phyloP scores from a whole-genome alignment of 139 green algal genomes.

The Pleodorina starrii region DNA sequence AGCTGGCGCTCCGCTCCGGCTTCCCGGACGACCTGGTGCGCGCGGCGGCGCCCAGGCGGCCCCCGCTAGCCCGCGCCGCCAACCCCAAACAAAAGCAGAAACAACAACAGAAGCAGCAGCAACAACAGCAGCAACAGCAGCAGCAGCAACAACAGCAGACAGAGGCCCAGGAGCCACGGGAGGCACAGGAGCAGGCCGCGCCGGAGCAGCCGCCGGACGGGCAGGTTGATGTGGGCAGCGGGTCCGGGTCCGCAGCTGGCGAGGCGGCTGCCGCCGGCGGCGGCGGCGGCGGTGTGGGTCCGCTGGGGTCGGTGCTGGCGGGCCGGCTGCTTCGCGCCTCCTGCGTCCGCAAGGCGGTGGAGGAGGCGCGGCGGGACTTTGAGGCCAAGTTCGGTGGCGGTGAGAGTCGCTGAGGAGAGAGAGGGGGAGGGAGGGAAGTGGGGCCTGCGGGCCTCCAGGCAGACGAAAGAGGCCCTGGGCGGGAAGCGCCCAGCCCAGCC shows the following conservation, averaged over 20 bases:
- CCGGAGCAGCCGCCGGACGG: no score
- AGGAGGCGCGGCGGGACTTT: constrained; percentile 46
- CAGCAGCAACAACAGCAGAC: background rate
- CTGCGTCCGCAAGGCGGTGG: constrained; percentile 57
- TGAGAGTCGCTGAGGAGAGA: background rate
- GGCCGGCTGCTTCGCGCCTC: constrained; percentile 54
- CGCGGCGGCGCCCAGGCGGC: background rate
- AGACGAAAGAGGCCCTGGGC: background rate
- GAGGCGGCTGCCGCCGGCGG: background rate
- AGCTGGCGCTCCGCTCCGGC: constrained; percentile 11
- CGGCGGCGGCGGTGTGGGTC: background rate
- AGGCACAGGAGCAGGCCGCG: no score
- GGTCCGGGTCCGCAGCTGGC: no score
- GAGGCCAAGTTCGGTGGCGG: background rate
- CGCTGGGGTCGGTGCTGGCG: constrained; percentile 33
- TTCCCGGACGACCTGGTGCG: constrained; percentile 7
- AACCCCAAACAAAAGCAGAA: background rate
- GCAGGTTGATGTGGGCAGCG: no score
- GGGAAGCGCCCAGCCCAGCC: no score
- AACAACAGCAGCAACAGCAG: background rate
- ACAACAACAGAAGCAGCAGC: background rate
- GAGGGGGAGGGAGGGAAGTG: background rate
- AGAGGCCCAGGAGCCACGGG: background rate
- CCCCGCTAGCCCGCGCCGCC: background rate
- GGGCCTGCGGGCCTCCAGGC: background rate